Percentiles rank a stretch among this genome's conserved stretches.
Conservation (phyloP, 2,329 filamentous ascomycete genomes). For the Magnaporthiopsis incrustans region DNA sequence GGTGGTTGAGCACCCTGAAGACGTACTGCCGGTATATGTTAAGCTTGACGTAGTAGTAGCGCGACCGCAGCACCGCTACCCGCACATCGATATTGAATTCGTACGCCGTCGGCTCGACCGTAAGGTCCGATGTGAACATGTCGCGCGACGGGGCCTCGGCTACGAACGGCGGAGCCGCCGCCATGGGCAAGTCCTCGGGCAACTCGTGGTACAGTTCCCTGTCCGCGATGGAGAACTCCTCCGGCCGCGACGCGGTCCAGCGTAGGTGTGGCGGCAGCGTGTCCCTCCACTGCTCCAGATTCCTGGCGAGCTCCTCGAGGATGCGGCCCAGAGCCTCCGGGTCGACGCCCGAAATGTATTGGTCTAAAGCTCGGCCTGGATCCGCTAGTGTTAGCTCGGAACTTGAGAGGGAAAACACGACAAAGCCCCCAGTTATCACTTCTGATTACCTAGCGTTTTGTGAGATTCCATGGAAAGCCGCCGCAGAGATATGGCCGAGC, state of each 20-base stretch:
- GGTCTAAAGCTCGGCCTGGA: neutral
- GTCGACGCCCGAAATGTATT: neutral
- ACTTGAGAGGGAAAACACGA: no score
- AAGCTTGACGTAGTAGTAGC: conserved; percentile 52
- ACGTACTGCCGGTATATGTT: conserved; percentile 50
- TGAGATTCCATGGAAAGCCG: conserved; percentile 46
- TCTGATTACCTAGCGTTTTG: conserved; percentile 34
- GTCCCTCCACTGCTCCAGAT: conserved; percentile 50
- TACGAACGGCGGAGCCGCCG: conserved; percentile 3
- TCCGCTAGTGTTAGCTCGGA: neutral
- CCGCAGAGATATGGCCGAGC: conserved; percentile 50
- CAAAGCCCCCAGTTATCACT: no score
- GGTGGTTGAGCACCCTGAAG: conserved; percentile 52
- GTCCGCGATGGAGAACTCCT: conserved; percentile 28
- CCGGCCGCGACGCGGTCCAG: conserved; percentile 47
- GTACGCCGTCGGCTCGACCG: conserved; percentile 34
- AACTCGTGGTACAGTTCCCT: no score
- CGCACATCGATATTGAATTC: conserved; percentile 47
- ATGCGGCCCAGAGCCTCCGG: conserved; percentile 21
- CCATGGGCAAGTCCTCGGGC: conserved; percentile 30
- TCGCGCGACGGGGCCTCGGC: conserved; percentile 13
- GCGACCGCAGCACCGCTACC: conserved; percentile 46
- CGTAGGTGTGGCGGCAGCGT: conserved; percentile 46
- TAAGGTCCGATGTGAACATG: conserved; percentile 40
- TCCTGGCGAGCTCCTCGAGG: conserved; percentile 42